phyloP scores from a whole-genome alignment of 2,329 filamentous ascomycete species.

The Fusarium sp. region DNA sequence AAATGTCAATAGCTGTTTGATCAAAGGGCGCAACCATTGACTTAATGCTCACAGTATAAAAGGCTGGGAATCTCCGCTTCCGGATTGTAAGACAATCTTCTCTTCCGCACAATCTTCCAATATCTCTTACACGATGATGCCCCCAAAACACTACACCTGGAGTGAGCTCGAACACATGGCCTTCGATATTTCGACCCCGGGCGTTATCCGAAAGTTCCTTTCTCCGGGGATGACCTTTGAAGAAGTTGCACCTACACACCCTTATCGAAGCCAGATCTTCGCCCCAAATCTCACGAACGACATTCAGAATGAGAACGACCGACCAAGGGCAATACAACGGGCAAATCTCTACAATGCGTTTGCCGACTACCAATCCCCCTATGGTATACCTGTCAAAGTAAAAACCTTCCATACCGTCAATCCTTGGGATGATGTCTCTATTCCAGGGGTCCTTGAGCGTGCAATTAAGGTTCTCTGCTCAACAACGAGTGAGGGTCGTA shows the following conservation, averaged over 20 bases:
- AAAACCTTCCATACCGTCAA: neutral
- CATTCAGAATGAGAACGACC: neutral
- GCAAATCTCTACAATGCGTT: neutral
- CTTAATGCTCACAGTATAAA: neutral
- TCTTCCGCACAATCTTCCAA: too few relatives aligned
- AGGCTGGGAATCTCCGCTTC: neutral
- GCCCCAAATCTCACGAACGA: neutral
- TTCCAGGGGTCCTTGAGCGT: neutral
- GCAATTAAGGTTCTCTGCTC: too few relatives aligned
- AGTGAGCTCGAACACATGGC: neutral
- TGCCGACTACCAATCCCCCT: neutral
- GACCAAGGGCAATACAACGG: rapidly evolving
- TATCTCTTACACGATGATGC: neutral
- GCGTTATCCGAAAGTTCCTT: neutral
- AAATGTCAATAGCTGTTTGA: neutral
- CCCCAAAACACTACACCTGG: neutral
- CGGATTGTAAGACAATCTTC: too few relatives aligned
- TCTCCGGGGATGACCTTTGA: neutral
- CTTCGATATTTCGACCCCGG: neutral
- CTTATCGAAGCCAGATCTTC: neutral
- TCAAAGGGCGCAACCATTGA: neutral
- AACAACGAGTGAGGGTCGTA: neutral
- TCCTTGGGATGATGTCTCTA: neutral
- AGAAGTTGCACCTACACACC: neutral
- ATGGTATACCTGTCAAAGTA: neutral